Base-by-base conservation (phyloP, 306 rosid genomes). In the Rubus parviflorus region DNA sequence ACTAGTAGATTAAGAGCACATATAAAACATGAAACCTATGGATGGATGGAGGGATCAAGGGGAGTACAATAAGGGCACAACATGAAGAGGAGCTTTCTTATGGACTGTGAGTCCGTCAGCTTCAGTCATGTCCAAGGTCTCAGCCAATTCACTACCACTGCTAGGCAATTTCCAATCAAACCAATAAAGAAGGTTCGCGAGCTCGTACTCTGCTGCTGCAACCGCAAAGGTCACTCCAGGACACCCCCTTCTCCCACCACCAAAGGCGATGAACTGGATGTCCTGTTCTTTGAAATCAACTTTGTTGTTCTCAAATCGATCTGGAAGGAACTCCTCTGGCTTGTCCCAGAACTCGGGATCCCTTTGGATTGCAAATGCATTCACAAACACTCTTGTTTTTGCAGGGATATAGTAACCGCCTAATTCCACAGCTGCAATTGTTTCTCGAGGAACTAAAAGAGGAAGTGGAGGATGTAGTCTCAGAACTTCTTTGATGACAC, bases 211-310 rank as follows among this genome's bases (percentile, higher is more conserved):
- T 30, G n/a, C 68, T 13, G 42, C 42, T 6, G 68, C 43, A 35
- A 30, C n/a, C 0, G 20, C 43, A 30, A 30, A 62, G 43, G 19
- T 15, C 43, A 35, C 10, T 62, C 43, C 68, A 1, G 68, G 68
- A 35, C 43, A 61, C 67, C 42, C 67, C 42, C 67, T 61, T 61
- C 67, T 61, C n/a, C 67, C 68, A 14, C 20, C 43, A 62, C 68
- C 68, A 35, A 62, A 62, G 14, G 68, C 0, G 0, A 62, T 6
- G 12, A 62, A 14, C 43, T 14, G 43, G 42, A 30, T 14, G 43
- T 62, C 43, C 43, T 15, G 68, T 1, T 40, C 20, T 12, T 17
- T 35, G 11, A 62, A 35, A 62, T 30, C 68, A 62, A 62, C 20
- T 0, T 20, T 13, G 12, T 62, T 62, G 42, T 5, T 11, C 68